A percentile compares a stretch with the other conserved stretches of the same genome.
These are phyloP conservation scores for Petunia secreta DNA, from an alignment of 257 asterid genomes.

Conservation along the genomic window DNA sequence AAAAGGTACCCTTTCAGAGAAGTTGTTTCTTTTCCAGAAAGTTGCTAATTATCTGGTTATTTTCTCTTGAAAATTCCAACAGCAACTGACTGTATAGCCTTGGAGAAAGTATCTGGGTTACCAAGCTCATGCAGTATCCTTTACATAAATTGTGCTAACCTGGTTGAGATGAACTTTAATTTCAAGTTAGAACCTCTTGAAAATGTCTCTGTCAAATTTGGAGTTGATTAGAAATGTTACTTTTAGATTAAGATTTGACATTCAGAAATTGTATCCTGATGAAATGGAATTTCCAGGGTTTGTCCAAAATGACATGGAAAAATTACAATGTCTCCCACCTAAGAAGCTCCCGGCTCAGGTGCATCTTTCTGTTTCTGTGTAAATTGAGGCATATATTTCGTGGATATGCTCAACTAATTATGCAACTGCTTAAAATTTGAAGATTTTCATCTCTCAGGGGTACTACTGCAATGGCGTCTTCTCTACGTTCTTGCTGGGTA, in stretches of 20 bases:
- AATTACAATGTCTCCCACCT: background rate
- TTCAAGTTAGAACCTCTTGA: constrained; percentile 27
- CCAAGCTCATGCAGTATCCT: background rate
- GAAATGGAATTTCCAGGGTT: background rate
- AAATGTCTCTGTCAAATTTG: background rate
- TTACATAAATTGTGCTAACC: constrained; percentile 12
- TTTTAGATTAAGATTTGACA: constrained; percentile 19
- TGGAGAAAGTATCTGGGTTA: background rate
- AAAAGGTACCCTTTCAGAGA: too few species aligned
- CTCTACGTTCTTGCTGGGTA: constrained; percentile 5
- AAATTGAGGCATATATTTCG: background rate
- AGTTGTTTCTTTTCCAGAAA: too few species aligned
- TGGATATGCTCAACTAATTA: background rate
- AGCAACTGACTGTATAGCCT: background rate
- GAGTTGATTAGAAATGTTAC: background rate
- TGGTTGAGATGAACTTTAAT: constrained; percentile 3
- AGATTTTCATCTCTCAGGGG: background rate
- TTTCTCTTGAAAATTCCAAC: too few species aligned
- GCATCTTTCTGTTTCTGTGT: constrained; percentile 2
- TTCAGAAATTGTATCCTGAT: background rate
- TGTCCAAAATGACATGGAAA: background rate
- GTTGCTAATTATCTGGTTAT: too few species aligned
- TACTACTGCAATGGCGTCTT: constrained; percentile 6
- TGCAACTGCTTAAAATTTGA: background rate
- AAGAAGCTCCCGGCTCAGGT: constrained; percentile 20